Base-by-base conservation (phyloP, 2,329 filamentous ascomycete genomes). In the Talaromyces sp. region DNA sequence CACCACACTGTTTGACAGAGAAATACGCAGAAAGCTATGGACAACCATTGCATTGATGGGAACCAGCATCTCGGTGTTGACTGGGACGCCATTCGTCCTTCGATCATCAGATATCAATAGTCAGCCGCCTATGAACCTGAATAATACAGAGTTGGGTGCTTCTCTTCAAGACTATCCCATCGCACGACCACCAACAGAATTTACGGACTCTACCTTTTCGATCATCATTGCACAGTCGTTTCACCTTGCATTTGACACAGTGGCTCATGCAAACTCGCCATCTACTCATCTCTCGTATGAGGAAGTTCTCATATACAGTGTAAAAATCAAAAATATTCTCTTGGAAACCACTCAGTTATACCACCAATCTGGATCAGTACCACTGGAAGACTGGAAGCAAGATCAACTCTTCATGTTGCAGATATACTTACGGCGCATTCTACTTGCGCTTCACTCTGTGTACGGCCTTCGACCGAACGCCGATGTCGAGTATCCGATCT, bases 41-140 rank as follows among this genome's bases (percentile, higher is more conserved):
- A 79, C 78, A 1, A 86, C 85, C 1, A 83, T 86, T 10, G 74
- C 84, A 10, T 85, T 88, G 68, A 73, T 87, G 29, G 85, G 88
- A 64, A 72, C 86, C 1, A 84, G 87, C 68, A 79, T 83, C 0
- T 83, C 84, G 0, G 74, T 87, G 15, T 84, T 87, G 67, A 78
- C 79, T 13, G 86, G 86, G 0, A 83, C 87, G 75, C 80, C 83
- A 2, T 81, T 84, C 45, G 77, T 75, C 1, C 64, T 81, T 15
- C 78, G 78, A 51, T 72, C 73, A 13, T 73, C 73, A 0, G 78
- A 81, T 61, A 85, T 83, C 65, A 84, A 87, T 67, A 80, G 79
- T 3, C 75, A 77, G 8, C 73, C 80, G 5, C 83, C 84, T 1
- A 72, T 78, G 25, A 85, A 86, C 66, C 72, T 86, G 19, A 78